phyloP scores from a whole-genome alignment of 1,284 basidiomycete genomes.

The Volvariella surrecta region DNA sequence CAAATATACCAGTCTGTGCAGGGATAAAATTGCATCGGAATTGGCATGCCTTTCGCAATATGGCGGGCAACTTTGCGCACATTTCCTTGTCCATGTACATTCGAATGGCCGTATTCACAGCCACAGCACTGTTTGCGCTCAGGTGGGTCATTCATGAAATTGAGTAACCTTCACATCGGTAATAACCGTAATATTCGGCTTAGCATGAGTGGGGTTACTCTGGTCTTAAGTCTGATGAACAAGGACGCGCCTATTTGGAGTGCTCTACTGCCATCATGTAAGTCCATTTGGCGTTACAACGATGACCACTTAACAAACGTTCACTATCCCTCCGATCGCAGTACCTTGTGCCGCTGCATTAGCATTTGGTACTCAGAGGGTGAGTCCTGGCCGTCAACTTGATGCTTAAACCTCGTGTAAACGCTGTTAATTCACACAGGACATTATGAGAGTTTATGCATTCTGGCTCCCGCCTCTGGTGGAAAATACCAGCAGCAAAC shows the following conservation, averaged over 20 bases:
- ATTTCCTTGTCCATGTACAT: too few species aligned
- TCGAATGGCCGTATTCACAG: too few species aligned
- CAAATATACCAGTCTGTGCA: conserved; percentile 3
- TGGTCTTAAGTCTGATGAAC: not conserved
- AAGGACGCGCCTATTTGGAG: not conserved
- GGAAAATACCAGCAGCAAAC: too few species aligned
- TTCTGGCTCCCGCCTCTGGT: too few species aligned
- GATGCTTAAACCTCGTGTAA: not conserved
- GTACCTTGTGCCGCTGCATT: not conserved
- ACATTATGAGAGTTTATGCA: not conserved
- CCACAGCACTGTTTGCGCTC: too few species aligned
- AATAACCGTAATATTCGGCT: not conserved
- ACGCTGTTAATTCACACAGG: not conserved
- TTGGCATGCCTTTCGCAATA: too few species aligned
- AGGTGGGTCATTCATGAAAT: not conserved
- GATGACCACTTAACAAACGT: too few species aligned
- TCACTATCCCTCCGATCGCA: not conserved
- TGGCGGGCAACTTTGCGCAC: too few species aligned
- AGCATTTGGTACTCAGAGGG: not conserved
- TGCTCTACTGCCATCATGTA: not conserved
- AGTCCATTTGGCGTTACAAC: not conserved
- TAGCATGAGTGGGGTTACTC: not conserved
- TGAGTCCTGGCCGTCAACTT: not conserved
- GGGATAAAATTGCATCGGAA: conserved; percentile 6
- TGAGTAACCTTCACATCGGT: not conserved